These are phyloP conservation scores for Delitschia confertaspora DNA, from an alignment of 495 filamentous ascomycete genomes.

Conservation along the genomic window DNA sequence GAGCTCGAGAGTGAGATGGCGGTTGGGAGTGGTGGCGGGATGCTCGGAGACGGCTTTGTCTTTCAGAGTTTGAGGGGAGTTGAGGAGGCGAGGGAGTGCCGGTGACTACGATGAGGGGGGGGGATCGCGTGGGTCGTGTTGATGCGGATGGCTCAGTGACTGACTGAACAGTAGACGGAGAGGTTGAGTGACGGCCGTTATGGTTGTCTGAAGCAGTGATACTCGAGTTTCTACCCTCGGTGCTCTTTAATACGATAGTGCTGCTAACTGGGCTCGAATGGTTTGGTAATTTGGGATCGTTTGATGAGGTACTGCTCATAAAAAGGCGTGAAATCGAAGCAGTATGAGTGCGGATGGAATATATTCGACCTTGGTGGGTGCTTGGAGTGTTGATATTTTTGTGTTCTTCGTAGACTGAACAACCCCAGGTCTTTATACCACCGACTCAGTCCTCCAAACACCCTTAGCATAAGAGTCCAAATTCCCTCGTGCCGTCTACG, in stretches of 20 bases:
- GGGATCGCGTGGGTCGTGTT: not conserved
- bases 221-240: too few relatives aligned
- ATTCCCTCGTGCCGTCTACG: too few relatives aligned
- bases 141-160: not conserved
- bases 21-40: constrained; percentile 10
- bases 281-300: constrained; percentile 1
- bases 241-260: too few relatives aligned
- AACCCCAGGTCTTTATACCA: constrained; percentile 14
- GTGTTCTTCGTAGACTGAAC: constrained; percentile 9
- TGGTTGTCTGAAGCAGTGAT: too few relatives aligned
- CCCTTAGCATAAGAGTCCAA: constrained; percentile 8
- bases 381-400: constrained; percentile 8
- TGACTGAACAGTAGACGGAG: constrained; percentile 8
- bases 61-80: not conserved
- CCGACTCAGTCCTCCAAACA: constrained; percentile 1
- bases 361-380: not conserved
- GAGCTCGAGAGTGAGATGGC: constrained; percentile 1
- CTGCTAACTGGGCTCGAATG: not conserved
- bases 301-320: constrained; percentile 1
- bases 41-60: constrained; percentile 14
- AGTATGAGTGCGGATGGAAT: not conserved
- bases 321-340: not conserved
- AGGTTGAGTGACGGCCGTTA: constrained; percentile 14
- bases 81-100: constrained; percentile 1
- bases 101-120: constrained; percentile 14